Evolutionary conservation across 2,329 filamentous ascomycete genomes (phyloP).

Genomic region (Aspergillus bombycis): DNA sequence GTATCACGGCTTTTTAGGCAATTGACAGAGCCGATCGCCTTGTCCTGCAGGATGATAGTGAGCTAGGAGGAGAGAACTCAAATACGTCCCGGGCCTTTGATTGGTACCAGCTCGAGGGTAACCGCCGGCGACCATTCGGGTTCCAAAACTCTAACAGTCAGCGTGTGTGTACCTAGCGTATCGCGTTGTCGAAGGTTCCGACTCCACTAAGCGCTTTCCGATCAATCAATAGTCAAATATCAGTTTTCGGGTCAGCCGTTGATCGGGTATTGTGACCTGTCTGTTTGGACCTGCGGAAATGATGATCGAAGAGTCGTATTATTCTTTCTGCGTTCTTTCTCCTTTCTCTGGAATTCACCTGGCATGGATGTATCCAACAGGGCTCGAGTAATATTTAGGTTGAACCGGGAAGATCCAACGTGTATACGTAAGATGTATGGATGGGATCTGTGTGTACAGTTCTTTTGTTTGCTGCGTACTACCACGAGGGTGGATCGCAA

Average conservation of each 20-base stretch:
- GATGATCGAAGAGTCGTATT: background rate
- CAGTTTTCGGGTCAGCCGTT: slow-evolving; percentile 3
- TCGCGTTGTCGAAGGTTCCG: slow-evolving; percentile 25
- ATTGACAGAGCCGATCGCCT: slow-evolving; percentile 31
- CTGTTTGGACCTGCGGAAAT: background rate
- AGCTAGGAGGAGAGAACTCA: slow-evolving; percentile 33
- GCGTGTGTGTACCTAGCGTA: slow-evolving; percentile 29
- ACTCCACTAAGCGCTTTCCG: slow-evolving; percentile 17
- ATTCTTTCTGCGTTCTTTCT: slow-evolving; percentile 2
- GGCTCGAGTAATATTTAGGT: background rate
- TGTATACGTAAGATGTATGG: slow-evolving; percentile 1
- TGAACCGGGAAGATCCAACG: slow-evolving; percentile 1
- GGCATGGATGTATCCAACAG: background rate
- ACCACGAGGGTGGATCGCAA: slow-evolving; percentile 28
- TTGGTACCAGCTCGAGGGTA: slow-evolving; percentile 26
- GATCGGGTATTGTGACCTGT: slow-evolving; percentile 12
- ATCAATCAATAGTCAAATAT: slow-evolving; percentile 19
- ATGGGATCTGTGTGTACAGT: background rate
- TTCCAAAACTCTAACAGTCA: slow-evolving; percentile 7
- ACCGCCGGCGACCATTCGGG: slow-evolving; percentile 21
- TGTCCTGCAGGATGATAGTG: slow-evolving; percentile 22
- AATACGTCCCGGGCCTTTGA: slow-evolving; percentile 35
- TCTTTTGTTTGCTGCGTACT: slow-evolving; percentile 20
- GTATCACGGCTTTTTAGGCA: slow-evolving; percentile 12
- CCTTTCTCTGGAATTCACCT: slow-evolving; percentile 4